A percentile compares a stretch with the other conserved stretches of the same genome.
These are phyloP conservation scores for Citrullus colocynthis DNA, from an alignment of 306 rosid species.

Conservation along the genomic window DNA sequence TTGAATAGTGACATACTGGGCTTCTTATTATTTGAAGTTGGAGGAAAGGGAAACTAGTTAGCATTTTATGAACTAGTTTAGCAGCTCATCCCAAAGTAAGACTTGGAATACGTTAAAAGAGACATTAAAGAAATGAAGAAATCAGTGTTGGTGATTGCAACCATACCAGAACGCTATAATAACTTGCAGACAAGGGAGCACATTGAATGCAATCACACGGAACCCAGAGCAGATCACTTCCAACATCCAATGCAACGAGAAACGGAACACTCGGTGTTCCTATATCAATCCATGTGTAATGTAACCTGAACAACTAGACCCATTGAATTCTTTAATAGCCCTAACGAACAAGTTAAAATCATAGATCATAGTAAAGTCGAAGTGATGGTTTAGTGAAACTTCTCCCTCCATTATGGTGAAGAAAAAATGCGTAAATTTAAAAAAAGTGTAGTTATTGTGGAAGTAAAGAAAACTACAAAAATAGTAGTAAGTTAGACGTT, in stretches of 20 bases:
- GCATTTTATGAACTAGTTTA: neutral
- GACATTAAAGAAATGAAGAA: neutral
- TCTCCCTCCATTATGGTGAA: neutral
- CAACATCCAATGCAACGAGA: constrained; percentile 70
- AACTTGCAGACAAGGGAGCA: constrained; percentile 51
- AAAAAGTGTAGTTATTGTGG: neutral
- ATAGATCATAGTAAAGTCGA: neutral
- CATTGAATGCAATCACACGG: constrained; percentile 73
- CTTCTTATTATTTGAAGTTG: no score
- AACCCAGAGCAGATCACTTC: constrained; percentile 71
- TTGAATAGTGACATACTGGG: neutral
- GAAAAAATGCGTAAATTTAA: neutral
- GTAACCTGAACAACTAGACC: constrained; percentile 31
- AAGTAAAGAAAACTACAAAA: neutral
- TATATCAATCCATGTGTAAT: constrained; percentile 58
- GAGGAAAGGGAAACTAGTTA: no score
- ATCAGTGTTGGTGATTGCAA: neutral
- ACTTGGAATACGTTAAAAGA: neutral
- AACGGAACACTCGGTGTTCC: constrained; percentile 66
- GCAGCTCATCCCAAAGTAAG: neutral
- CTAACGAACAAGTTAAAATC: neutral
- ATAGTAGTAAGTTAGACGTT: neutral
- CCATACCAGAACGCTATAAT: constrained; percentile 43
- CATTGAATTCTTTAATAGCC: neutral
- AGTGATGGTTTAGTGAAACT: neutral